Evolutionary conservation across 1,284 basidiomycete genomes (phyloP).

Genomic region (Melampsora larici-populina): DNA sequence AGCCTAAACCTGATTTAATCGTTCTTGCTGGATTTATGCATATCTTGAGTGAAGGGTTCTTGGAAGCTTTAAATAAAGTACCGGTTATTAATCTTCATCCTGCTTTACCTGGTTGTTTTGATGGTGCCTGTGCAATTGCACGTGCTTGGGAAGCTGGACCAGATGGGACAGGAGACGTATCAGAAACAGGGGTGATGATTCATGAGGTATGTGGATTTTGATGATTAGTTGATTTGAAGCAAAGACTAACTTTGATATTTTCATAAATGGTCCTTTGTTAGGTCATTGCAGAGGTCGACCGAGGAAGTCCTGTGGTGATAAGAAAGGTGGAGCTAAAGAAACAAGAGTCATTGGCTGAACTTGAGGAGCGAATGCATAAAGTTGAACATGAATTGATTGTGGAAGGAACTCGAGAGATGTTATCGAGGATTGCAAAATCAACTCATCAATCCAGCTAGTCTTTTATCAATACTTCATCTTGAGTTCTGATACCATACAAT

Average conservation of each 20-base stretch:
- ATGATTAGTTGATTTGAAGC: background rate
- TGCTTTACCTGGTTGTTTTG: slow-evolving; percentile 88
- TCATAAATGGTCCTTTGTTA: background rate
- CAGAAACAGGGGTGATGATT: slow-evolving; percentile 78
- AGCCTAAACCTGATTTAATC: slow-evolving; percentile 70
- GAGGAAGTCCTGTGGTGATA: slow-evolving; percentile 80
- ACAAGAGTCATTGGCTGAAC: slow-evolving; percentile 67
- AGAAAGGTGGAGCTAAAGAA: slow-evolving; percentile 70
- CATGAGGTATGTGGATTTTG: slow-evolving; percentile 63
- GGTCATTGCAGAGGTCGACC: slow-evolving; percentile 84
- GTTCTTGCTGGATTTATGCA: slow-evolving; percentile 99
- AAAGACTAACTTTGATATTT: background rate
- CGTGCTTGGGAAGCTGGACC: slow-evolving; percentile 81
- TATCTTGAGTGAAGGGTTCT: slow-evolving; percentile 64
- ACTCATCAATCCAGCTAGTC: no score
- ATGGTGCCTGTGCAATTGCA: slow-evolving; percentile 84
- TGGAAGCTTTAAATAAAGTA: slow-evolving; percentile 60
- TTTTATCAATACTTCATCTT: no score
- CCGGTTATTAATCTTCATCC: slow-evolving; percentile 96
- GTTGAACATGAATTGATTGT: slow-evolving; percentile 91
- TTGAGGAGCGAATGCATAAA: slow-evolving; percentile 74
- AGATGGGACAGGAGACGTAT: slow-evolving; percentile 59
- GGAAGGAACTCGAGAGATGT: slow-evolving; percentile 67
- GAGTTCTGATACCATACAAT: no score
- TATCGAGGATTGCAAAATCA: slow-evolving; percentile 52